These are phyloP conservation scores for Saccharum hybrid DNA, from an alignment of 202 grass and related monocot genomes.

Conservation along the genomic window DNA sequence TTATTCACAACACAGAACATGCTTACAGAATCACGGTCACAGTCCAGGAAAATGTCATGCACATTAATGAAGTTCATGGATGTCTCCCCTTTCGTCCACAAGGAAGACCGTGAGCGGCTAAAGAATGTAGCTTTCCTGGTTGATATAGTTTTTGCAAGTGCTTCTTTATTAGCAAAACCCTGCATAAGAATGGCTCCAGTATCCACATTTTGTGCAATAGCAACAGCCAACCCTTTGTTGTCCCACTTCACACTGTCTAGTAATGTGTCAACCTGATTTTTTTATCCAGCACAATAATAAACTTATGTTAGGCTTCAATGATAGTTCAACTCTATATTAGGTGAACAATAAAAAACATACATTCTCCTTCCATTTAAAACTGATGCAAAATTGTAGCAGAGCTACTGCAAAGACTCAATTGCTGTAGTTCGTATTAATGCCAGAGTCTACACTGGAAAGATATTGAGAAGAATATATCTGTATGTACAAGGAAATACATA, in stretches of 20 bases:
- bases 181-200: constrained; percentile 97
- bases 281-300: constrained; percentile 22
- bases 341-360: background rate
- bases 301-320: background rate
- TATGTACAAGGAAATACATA: background rate
- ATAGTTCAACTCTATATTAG: background rate
- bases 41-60: constrained; percentile 84
- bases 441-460: background rate
- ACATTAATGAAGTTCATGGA: constrained; percentile 97
- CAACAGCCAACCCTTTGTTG: constrained; percentile 79
- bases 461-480: background rate
- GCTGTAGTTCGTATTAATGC: background rate
- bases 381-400: background rate
- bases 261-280: constrained; percentile 60
- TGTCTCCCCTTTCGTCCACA: constrained; percentile 98
- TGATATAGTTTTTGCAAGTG: constrained; percentile 70
- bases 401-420: background rate
- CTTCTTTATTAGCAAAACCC: constrained; percentile 84
- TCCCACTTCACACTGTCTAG: constrained; percentile 92
- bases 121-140: constrained; percentile 89
- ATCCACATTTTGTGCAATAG: constrained; percentile 87
- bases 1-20: constrained; percentile 25
- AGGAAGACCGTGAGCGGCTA: constrained; percentile 75
- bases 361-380: background rate
- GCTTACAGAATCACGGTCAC: constrained; percentile 90